Base-by-base conservation (phyloP, 768 basidiomycete species). In the Termitomyces sp. region DNA sequence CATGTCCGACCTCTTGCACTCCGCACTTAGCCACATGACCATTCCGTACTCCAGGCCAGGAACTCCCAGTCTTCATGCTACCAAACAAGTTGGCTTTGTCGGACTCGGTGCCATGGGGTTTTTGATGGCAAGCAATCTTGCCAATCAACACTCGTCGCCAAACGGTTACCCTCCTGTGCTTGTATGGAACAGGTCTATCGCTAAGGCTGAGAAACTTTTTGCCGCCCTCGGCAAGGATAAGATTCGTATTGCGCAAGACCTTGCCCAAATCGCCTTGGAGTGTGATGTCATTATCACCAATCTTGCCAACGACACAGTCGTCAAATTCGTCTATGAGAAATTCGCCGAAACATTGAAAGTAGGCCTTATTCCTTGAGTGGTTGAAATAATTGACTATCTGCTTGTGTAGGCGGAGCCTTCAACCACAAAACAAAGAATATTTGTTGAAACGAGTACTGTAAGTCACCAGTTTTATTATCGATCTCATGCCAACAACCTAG, bases 391-490 rank as follows among this genome's bases (percentile, higher is more conserved):
- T 65, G 55, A 47, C 36, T 10, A 20, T 24, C 60, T 41, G 36
- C 52, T 40, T 65, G 59, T 48, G 38, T 65, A 74, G 84, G 74
- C 66, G 65, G 63, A 65, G 22, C 76, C 78, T 32, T 76, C 52
- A 16, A 49, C 80, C 1, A 67, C 76, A 7, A 77, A 72, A 66
- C 70, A 76, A 62, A 93, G 86, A 68, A 88, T 92, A 47, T 92
- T 94, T 61, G 86, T 93, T 33, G 92, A 95, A 63, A 92, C 88
- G 13, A 86, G 85, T 71, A 95, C 92, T 3, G 90, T 91, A 55
- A 56, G 24, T 48, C 35, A 10, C 7, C 3, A 13, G 20, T 9
- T 41, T 38, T 36, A 46, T 55, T 28, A 30, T 38, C 5, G 3
- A 16, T 13, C 33, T 36, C 33, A 5, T 8, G 32, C 36, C 10